Percentiles rank a stretch among this genome's conserved stretches.
Evolutionary conservation across 345 rosid species (phyloP).

Genomic region (Durio zibethinus): DNA sequence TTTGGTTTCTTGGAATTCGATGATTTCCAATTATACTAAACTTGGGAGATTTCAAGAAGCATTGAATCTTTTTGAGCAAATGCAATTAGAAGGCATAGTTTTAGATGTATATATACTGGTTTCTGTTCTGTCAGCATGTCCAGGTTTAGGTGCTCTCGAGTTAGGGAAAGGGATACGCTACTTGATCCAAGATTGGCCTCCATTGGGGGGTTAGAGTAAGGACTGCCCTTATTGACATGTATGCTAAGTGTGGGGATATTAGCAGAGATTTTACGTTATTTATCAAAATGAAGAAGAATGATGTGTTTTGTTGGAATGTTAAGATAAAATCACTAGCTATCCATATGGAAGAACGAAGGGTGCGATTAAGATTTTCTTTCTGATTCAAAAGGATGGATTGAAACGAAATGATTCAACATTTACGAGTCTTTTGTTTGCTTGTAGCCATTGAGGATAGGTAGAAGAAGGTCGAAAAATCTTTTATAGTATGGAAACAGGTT

Average conservation of each 20-base stretch:
- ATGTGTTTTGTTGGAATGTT: slow-evolving; percentile 36
- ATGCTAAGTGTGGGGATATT: slow-evolving; percentile 26
- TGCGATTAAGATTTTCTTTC: slow-evolving; percentile 21
- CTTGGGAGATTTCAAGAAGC: slow-evolving; percentile 19
- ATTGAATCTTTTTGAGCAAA: slow-evolving; percentile 23
- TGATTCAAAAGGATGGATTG: slow-evolving; percentile 23
- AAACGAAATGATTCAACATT: slow-evolving; percentile 34
- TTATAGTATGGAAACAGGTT: slow-evolving; percentile 18
- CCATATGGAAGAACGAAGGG: slow-evolving; percentile 33
- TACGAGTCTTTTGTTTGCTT: slow-evolving; percentile 30
- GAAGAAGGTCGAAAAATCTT: slow-evolving; percentile 31
- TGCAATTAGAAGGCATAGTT: slow-evolving; percentile 24
- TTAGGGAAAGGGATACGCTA: slow-evolving; percentile 20
- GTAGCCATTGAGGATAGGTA: slow-evolving; percentile 37
- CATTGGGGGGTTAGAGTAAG: slow-evolving; percentile 18
- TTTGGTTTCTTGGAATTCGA: slow-evolving; percentile 31
- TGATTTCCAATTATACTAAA: slow-evolving; percentile 20
- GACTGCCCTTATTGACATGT: slow-evolving; percentile 34
- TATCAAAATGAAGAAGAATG: slow-evolving; percentile 25
- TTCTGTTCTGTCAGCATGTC: slow-evolving; percentile 28
- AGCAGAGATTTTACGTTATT: slow-evolving; percentile 21
- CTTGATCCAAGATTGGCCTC: slow-evolving; percentile 5
- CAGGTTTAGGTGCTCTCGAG: slow-evolving; percentile 22
- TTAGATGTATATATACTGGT: slow-evolving; percentile 26
- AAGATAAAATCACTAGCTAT: slow-evolving; percentile 34